Evolutionary conservation across 495 filamentous ascomycete genomes (phyloP), one percentile per base, ranked within the genome.

Genomic region (Terfezia boudieri): DNA sequence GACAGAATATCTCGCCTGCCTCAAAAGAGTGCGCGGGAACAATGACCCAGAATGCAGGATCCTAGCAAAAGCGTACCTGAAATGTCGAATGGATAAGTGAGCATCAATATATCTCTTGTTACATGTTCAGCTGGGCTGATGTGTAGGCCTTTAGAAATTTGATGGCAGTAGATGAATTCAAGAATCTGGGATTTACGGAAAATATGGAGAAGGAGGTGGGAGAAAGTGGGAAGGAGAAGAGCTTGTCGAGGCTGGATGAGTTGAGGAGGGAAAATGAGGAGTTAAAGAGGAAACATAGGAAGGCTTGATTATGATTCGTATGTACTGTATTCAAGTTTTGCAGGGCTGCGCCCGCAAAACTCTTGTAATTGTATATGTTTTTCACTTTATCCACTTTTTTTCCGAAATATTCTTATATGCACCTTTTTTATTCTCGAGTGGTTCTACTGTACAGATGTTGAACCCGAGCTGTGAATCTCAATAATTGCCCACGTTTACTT

Each of bases 31-130:
- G 49, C 78, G 75, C 56, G 90, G 90, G 8, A 77, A 82, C 37
- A 96, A 96, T 59, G 82, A 89, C 56, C 72, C 82, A 52, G 80
- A 86, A 56, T 96, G 90, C 62, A 80, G 90, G 46, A 69, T 75
- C 61, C 67, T 94, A 55, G 85, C 87, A 23, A 95, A 94, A 68
- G 75, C 76, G 12, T 98, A 98, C 67, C 69, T 98, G 53, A 67
- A 75, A 43, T 98, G 90, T 67, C 78, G 90, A 43, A 98, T 98
- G 90, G 90, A 98, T 56, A 76, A 80, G 87, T 94, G 70, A 57
- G 82, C 74, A 51, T 22, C 49, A 53, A 46, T 20, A 54, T 37
- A 37, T 59, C 55, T 54, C 49, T 35, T 20, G 37, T 8, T 54
- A 32, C 26, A 32, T 32, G 26, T 1, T 0, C 26, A 32, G 26